Conservation (phyloP, 2,329 filamentous ascomycete genomes). For the Acephala macrosclerotiorum region DNA sequence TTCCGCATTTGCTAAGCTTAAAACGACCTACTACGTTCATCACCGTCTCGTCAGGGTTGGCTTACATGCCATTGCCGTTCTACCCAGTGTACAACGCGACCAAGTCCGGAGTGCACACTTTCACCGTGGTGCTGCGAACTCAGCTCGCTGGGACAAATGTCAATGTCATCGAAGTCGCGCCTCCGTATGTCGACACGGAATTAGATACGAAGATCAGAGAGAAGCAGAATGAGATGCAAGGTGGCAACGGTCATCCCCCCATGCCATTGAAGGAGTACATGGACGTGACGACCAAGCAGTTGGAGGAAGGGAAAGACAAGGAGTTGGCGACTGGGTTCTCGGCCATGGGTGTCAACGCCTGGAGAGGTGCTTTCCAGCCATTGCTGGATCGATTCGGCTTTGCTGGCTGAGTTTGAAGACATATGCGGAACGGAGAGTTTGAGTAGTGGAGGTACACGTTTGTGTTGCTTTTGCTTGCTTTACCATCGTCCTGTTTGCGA, state of each 20-base stretch:
- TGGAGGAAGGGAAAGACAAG: constrained; percentile 41
- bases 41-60: constrained; percentile 43
- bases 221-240: constrained; percentile 28
- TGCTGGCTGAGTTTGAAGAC: constrained; percentile 9
- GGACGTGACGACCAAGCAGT: constrained; percentile 38
- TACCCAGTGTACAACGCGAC: constrained; percentile 46
- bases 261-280: constrained; percentile 47
- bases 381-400: constrained; percentile 28
- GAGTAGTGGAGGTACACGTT: background rate
- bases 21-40: constrained; percentile 38
- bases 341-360: constrained; percentile 30
- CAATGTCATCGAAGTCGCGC: constrained; percentile 46
- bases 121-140: constrained; percentile 41
- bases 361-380: constrained; percentile 32
- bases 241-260: constrained; percentile 34
- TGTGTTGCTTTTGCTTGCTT: background rate
- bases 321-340: constrained; percentile 44
- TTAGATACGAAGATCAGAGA: constrained; percentile 43
- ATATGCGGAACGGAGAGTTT: background rate
- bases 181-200: constrained; percentile 47
- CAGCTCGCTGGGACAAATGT: constrained; percentile 42
- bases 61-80: constrained; percentile 39
- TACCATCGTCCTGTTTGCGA: background rate
- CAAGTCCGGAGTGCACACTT: constrained; percentile 44
- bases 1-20: constrained; percentile 39